Evolutionary conservation across 1,284 basidiomycete genomes (phyloP), one percentile per base, ranked within the genome.

Genomic region (Rhodotorula sp.): DNA sequence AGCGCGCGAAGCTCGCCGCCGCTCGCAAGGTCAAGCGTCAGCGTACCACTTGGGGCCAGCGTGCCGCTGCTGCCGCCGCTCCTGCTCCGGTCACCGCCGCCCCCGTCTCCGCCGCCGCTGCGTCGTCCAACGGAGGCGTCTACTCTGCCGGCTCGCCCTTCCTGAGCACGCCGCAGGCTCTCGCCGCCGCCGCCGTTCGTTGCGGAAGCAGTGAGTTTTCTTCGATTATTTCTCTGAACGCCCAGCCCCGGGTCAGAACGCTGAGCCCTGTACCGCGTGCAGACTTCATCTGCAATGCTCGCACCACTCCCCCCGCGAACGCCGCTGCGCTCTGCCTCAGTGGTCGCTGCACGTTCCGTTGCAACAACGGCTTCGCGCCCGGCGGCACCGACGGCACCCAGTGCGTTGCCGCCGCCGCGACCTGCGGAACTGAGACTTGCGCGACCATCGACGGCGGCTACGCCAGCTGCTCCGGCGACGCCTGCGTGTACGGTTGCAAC

Each of bases 401-500:
- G 12, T 72, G 70, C 64, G n/a, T 72, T 60, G 66, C 66, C 23
- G 49, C 21, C 34, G 8, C 31, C 5, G 21, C 64, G 26, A 52
- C 70, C 8, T 72, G 70, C 70, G 67, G 70, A 39, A 18, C 51
- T 48, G 48, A 63, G n/a, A 57, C 64, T 5, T 72, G 70, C 67
- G 51, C 52, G 1, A 57, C 63, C 16, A n/a, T 46, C 46, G 31
- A 46, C 16, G 68, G 68, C 60, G 70, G 70, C 62, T 48, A 57
- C 57, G 63, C 39, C 51, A 48, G 46, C 61, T 72, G 70, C 70
- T 48, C 67, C 20, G 61, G 3, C 56, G 54, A 46, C 48, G 10
- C 12, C 26, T 68, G 67, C 67, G 39, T 48, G 1, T 61, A 62
- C 46, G 61, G 52, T 16, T 68, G 67, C 67, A 48, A 63, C 48